These are phyloP conservation scores for Phytopythium helicoides DNA, from an alignment of 352 stramenopile species.

Conservation along the genomic window DNA sequence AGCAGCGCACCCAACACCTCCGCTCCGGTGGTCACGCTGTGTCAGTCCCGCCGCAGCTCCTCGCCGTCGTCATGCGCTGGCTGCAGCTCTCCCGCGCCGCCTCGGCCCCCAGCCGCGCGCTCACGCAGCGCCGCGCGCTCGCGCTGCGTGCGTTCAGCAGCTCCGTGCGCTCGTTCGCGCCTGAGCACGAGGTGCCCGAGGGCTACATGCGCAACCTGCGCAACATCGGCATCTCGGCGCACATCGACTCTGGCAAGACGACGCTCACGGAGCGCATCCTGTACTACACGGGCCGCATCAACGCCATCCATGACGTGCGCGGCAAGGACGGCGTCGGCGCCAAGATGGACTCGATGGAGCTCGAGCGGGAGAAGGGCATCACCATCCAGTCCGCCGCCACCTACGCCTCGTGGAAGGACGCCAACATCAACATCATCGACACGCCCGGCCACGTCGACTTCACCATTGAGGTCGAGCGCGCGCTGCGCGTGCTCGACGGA, in stretches of 20 bases:
- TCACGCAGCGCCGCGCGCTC: constrained; percentile 15
- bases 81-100: constrained; percentile 49
- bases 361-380: constrained; percentile 99
- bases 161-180: constrained; percentile 43
- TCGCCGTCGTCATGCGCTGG: constrained; percentile 68
- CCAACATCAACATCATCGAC: constrained; percentile 99
- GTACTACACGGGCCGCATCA: constrained; percentile 99
- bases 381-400: constrained; percentile 99
- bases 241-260: constrained; percentile 99
- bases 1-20: no score
- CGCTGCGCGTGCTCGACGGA: constrained; percentile 97
- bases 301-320: constrained; percentile 94
- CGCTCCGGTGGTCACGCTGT: constrained; percentile 17
- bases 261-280: constrained; percentile 99
- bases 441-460: constrained; percentile 99
- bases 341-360: no score
- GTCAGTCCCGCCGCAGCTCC: no score
- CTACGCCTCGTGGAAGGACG: constrained; percentile 95
- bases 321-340: constrained; percentile 98
- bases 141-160: constrained; percentile 26
- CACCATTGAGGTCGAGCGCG: constrained; percentile 98
- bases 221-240: constrained; percentile 97
- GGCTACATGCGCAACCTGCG: constrained; percentile 85
- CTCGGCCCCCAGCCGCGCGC: constrained; percentile 20
- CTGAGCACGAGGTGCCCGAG: constrained; percentile 39